Evolutionary conservation across 352 stramenopile genomes (phyloP), one percentile per base, ranked within the genome.

Genomic region (Pythium folliculosum): DNA sequence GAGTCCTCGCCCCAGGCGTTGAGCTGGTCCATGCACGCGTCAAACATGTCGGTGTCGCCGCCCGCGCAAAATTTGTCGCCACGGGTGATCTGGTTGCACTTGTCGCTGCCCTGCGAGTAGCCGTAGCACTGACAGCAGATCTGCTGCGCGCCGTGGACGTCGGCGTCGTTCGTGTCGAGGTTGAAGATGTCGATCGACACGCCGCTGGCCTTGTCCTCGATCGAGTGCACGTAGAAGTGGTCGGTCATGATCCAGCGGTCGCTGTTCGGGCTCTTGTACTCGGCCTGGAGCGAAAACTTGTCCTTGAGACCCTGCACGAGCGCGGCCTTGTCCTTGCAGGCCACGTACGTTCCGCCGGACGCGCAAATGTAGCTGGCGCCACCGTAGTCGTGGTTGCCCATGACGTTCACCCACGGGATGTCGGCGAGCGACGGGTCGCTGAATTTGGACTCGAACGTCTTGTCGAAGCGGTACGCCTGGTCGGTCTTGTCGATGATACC

Each of bases 121-220:
- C 82, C 84, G 60, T 91, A 94, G 65, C 86, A 94, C 65, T 94
- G 86, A 60, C 86, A 92, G 52, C 86, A 94, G 54, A 94, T 89
- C 55, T 94, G 80, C 40, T 82, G 78, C 0, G 76, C 77, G 22
- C 81, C 83, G 21, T 91, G 83, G 2, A 73, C 72, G 37, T 91
- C 81, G 25, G 77, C 77, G 48, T 81, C 71, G 61, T 84, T 96
- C 53, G 84, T 93, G 69, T 96, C 86, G 16, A 96, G 43, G 63
- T 93, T 96, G 59, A 93, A 96, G 32, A 96, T 88, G 54, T 96
- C 88, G 56, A 96, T 86, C 17, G 71, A 90, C 50, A 94, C 72
- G 51, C 81, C 82, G 14, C 74, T 81, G 19, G 47, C 69, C 16
- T 83, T 72, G 53, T 91, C 79, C 21, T 76, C 69, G 45, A 96